phyloP scores from a whole-genome alignment of 2,329 filamentous ascomycete species.

The Dryadomyces quercus-mongolicae region DNA sequence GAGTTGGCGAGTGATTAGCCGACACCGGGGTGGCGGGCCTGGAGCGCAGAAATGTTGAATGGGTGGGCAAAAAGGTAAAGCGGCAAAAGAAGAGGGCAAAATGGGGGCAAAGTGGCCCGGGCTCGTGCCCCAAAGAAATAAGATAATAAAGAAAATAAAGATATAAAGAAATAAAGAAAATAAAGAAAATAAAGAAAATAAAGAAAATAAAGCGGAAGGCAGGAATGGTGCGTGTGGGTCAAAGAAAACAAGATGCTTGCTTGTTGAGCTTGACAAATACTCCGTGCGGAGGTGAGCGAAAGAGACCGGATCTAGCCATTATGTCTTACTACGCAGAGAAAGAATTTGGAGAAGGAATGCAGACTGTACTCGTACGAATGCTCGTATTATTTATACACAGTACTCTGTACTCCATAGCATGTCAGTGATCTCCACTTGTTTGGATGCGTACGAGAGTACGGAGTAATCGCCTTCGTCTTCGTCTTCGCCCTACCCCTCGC shows the following conservation, averaged over 20 bases:
- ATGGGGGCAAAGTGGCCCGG: neutral
- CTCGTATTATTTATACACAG: no score
- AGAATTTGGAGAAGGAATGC: neutral
- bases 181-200: no score
- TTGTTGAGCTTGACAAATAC: neutral
- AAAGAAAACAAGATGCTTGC: neutral
- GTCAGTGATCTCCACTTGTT: no score
- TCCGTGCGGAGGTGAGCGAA: neutral
- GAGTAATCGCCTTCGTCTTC: neutral
- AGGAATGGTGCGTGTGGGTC: neutral
- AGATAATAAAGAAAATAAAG: no score
- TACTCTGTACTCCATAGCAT: no score
- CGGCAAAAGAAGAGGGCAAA: neutral
- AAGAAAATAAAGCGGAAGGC: constrained; percentile 1
- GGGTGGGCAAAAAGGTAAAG: neutral
- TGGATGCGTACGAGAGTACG: neutral
- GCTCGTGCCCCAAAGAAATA: no score
- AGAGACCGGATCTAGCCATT: neutral
- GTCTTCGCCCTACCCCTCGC: neutral
- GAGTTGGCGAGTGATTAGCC: constrained; percentile 1
- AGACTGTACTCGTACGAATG: neutral
- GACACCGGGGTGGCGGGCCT: constrained; percentile 1
- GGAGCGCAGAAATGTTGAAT: neutral
- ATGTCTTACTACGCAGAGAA: neutral
- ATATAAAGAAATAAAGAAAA: no score